These are phyloP conservation scores for Candida vartiovaarae DNA, from an alignment of 805 yeast genomes.

Conservation along the genomic window DNA sequence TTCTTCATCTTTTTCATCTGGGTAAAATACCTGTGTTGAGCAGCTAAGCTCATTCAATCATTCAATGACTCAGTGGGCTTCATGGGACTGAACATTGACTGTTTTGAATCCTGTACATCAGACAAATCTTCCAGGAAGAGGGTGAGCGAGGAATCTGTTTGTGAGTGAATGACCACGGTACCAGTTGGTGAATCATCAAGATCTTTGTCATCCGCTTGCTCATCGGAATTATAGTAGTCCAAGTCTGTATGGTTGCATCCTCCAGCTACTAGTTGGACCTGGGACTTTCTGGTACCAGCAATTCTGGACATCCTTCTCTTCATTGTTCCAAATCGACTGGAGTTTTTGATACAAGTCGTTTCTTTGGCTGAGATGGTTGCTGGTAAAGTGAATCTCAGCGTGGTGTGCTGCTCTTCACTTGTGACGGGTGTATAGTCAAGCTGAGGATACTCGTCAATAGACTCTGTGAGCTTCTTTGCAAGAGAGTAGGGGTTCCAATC, in stretches of 20 bases:
- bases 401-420: background rate
- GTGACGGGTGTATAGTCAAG: no score
- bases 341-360: background rate
- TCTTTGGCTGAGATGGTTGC: background rate
- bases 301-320: background rate
- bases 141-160: background rate
- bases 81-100: background rate
- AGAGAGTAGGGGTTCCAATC: constrained; percentile 18
- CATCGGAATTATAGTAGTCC: no score
- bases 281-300: background rate
- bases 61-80: background rate
- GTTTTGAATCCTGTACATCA: background rate
- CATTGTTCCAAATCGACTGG: constrained; percentile 1
- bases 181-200: background rate
- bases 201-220: no score
- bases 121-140: background rate
- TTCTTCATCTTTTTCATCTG: no score
- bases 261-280: no score
- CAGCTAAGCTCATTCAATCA: no score
- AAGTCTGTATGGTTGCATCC: no score
- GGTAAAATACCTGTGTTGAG: no score
- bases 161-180: background rate
- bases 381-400: background rate
- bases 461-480: constrained; percentile 7
- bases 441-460: no score